phyloP scores from a whole-genome alignment of 2,329 filamentous ascomycete species.

The Botrytis hyacinthi region DNA sequence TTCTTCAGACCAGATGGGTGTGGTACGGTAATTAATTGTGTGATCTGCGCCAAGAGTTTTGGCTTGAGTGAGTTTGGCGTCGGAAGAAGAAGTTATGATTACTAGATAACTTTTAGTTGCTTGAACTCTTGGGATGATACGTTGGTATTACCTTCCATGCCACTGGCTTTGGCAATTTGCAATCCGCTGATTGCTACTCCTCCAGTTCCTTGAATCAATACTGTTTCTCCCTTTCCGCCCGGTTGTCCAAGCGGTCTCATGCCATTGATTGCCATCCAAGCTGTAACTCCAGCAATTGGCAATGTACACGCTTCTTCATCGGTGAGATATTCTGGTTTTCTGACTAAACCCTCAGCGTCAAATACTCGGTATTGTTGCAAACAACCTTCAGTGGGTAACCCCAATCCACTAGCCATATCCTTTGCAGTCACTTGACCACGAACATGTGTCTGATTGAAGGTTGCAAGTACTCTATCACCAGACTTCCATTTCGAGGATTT shows the following conservation, averaged over 20 bases:
- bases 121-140: neutral
- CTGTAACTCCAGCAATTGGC: slow-evolving; percentile 61
- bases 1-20: slow-evolving; percentile 50
- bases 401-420: slow-evolving; percentile 52
- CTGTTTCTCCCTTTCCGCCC: slow-evolving; percentile 46
- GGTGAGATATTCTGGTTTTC: slow-evolving; percentile 54
- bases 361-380: slow-evolving; percentile 58
- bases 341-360: slow-evolving; percentile 55
- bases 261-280: slow-evolving; percentile 64
- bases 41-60: slow-evolving; percentile 50
- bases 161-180: slow-evolving; percentile 53
- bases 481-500: slow-evolving; percentile 48
- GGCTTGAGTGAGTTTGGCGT: slow-evolving; percentile 50
- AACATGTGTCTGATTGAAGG: slow-evolving; percentile 55
- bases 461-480: slow-evolving; percentile 66
- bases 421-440: slow-evolving; percentile 30
- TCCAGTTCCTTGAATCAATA: slow-evolving; percentile 55
- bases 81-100: slow-evolving; percentile 55
- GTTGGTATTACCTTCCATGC: slow-evolving; percentile 45
- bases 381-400: slow-evolving; percentile 63
- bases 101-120: slow-evolving; percentile 38
- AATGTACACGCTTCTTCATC: slow-evolving; percentile 60
- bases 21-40: slow-evolving; percentile 54
- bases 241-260: slow-evolving; percentile 51
- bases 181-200: slow-evolving; percentile 52